Evolutionary conservation across 1,139 yeast genomes (phyloP), one percentile per base, ranked within the genome.

Genomic region (Scheffersomyces quercinus): DNA sequence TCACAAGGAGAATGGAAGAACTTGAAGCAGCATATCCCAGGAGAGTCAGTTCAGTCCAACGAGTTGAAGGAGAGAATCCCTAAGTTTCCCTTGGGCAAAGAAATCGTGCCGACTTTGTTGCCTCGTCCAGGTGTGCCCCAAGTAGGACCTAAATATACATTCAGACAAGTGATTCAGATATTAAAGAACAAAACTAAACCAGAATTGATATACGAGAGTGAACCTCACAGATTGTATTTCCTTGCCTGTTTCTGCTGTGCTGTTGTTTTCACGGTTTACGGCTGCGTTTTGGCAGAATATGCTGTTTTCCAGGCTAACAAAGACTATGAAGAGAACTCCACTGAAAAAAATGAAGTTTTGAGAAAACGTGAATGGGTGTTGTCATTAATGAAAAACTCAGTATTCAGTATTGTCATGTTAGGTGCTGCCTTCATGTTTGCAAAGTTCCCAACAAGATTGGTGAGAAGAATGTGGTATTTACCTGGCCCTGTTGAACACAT

Each of bases 201-300:
- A 1, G 95, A 87, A 59, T 70, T 88, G 46, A 75, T 88, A 40
- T 88, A 88, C 63, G 91, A 86, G 68, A 82, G 90, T 29, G 96
- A 88, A 64, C 88, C 95, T 0, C 96, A 88, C 59, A 71, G 87
- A 45, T 70, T 87, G 28, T 88, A 87, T 60, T 87, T 88, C 59
- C 67, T 86, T 20, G 77, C 82, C 32, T 81, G 88, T 59, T 80
- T 83, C 50, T 82, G 88, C 33, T 74, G 85, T 56, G 88, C 90
- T 0, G 68, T 85, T 32, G 82, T 83, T 14, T 79, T 86, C 54
- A 73, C 85, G 4, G 73, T 85, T 10, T 88, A 88, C 60, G 88
- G 86, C 5, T 61, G 84, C 40, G 71, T 88, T 65, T 59, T 79
- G 55, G 58, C 77, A 37, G 83, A 87, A 60, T 75, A 85, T 75